Base-by-base conservation (phyloP, 345 rosid species). In the Turnera subulata region DNA sequence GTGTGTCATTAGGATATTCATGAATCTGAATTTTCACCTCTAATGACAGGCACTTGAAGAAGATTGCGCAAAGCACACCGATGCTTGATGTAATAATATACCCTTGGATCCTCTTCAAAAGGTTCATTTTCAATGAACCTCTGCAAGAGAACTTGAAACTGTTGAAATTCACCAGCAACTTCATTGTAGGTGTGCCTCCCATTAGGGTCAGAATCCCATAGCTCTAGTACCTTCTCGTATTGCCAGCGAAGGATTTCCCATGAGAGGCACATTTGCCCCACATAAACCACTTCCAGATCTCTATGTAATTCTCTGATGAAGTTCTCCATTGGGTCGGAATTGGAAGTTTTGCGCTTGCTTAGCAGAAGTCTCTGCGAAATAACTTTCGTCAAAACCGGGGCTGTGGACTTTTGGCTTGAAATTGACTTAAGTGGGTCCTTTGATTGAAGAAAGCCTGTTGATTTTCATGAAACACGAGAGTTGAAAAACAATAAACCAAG, bases 191-290 rank as follows among this genome's bases (percentile, higher is more conserved):
- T 66, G 8, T 78, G 80, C 14, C 62, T 51, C 13, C 79, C 70
- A n/a, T 69, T 70, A 4, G 72, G 80, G 57, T 93, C 99, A 0
- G 96, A 81, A 39, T 87, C 90, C 59, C 89, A 81, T 33, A 89
- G 61, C 55, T 87, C 82, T 26, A 89, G 58, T 2, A 96, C 81
- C 63, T 84, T 93, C 29, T 78, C 82, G 32, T 87, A 93, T 71
- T 93, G 94, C 97, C 97, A 93, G 49, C 89, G 88, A 50, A 93
- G 99, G 50, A 89, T 82, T 62, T 93, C 99, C 99, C 99, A 93
- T 0, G 99, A 83, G 37, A 93, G 89, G 80, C 99, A 93, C 80
- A 89, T 50, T 48, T 93, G 99, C 49, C 97, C 99, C n/a, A 89
- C 97, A 55, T 93, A 93, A 2, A 89, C 94, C 24, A 71, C 71